These are phyloP conservation scores for Seminavis robusta DNA, from an alignment of 108 stramenopile species.

Conservation along the genomic window DNA sequence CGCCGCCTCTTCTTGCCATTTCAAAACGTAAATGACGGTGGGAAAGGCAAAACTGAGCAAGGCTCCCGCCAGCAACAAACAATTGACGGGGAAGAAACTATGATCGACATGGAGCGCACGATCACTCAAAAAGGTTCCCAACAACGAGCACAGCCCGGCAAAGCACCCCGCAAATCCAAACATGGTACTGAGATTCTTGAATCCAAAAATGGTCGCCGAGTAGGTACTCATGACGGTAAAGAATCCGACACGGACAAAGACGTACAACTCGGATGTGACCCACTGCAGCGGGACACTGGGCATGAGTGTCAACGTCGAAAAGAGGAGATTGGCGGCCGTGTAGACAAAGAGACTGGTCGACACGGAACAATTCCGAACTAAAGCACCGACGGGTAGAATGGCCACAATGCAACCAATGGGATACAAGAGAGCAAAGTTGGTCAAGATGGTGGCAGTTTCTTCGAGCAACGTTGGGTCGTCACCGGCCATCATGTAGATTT, in stretches of 20 bases:
- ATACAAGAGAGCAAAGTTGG: conserved; percentile 8
- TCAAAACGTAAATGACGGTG: too few species aligned
- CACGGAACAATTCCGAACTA: conserved; percentile 18
- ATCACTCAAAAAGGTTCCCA: conserved; percentile 3
- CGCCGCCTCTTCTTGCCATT: too few species aligned
- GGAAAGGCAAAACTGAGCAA: conserved; percentile 9
- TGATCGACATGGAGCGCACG: conserved; percentile 6
- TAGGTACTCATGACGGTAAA: conserved; percentile 24
- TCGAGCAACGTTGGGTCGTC: background rate
- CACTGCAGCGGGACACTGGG: conserved; percentile 5
- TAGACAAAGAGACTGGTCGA: conserved; percentile 10
- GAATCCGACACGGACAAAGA: conserved; percentile 12
- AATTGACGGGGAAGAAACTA: conserved; percentile 7
- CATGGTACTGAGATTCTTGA: conserved; percentile 11
- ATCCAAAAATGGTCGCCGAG: conserved; percentile 12
- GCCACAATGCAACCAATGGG: conserved; percentile 11
- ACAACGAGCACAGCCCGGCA: conserved; percentile 7
- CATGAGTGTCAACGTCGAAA: conserved; percentile 5
- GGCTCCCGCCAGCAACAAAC: conserved; percentile 4
- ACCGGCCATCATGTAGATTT: conserved; percentile 6
- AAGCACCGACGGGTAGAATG: conserved; percentile 12
- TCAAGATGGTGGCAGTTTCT: background rate
- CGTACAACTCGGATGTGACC: conserved; percentile 2
- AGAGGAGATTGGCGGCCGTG: background rate
- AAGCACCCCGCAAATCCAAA: conserved; percentile 17